phyloP scores from a whole-genome alignment of 208 protist species.

The Wallacemonas sp. region DNA sequence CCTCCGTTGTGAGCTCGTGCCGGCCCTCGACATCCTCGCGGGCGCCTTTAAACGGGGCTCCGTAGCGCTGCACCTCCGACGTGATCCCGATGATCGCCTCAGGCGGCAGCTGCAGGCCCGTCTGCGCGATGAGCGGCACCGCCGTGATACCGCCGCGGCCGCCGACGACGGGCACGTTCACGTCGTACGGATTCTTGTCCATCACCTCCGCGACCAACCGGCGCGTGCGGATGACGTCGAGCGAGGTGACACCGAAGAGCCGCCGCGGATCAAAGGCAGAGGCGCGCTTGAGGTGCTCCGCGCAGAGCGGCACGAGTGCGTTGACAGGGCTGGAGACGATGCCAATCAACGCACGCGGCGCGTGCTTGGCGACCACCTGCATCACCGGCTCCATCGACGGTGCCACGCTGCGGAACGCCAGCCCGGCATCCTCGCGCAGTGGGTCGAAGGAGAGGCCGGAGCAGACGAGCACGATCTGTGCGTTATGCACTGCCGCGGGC shows the following conservation, averaged over 20 bases:
- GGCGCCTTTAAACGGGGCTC: slow-evolving; percentile 26
- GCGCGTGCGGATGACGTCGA: slow-evolving; percentile 88
- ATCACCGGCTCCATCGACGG: slow-evolving; percentile 73
- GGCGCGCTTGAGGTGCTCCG: slow-evolving; percentile 78
- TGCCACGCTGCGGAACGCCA: slow-evolving; percentile 85
- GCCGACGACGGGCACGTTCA: slow-evolving; percentile 92
- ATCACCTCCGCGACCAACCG: slow-evolving; percentile 56
- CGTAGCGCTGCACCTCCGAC: slow-evolving; percentile 61
- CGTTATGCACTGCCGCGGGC: slow-evolving; percentile 61
- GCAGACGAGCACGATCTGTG: slow-evolving; percentile 90
- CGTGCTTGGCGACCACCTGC: slow-evolving; percentile 62
- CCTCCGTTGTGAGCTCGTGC: slow-evolving; percentile 17
- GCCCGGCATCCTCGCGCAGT: slow-evolving; percentile 85
- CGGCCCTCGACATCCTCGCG: slow-evolving; percentile 12
- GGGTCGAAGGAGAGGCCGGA: slow-evolving; percentile 89
- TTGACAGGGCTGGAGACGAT: slow-evolving; percentile 95
- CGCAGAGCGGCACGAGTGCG: slow-evolving; percentile 91
- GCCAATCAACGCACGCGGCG: slow-evolving; percentile 74
- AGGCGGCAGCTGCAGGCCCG: slow-evolving; percentile 50
- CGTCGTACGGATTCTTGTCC: slow-evolving; percentile 75
- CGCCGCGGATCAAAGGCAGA: slow-evolving; percentile 80
- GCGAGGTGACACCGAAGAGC: slow-evolving; percentile 93
- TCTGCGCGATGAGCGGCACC: slow-evolving; percentile 88
- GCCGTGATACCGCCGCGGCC: slow-evolving; percentile 93
- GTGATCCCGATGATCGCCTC: slow-evolving; percentile 62